Base-by-base conservation (phyloP, 2,329 filamentous ascomycete species). In the Paecilomyces variotii region DNA sequence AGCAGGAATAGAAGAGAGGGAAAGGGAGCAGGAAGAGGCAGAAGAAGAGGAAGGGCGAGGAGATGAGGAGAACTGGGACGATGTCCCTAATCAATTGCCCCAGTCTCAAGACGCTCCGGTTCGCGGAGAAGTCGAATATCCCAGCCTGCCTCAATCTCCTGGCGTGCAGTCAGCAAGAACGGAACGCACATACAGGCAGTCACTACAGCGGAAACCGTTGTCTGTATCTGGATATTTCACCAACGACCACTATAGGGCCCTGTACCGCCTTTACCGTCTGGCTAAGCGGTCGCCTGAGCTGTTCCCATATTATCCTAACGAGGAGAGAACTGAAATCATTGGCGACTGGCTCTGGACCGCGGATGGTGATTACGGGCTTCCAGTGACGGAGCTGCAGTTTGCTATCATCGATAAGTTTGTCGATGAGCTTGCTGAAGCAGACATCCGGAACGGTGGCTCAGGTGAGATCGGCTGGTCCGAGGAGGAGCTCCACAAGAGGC, bases 311-410 rank as follows among this genome's bases (percentile, higher is more conserved):
- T 64, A 70, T 39, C 63, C 74, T 28, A 65, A 68, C 9, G 63
- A 69, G 19, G 67, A 70, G 14, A 74, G 74, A 45, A 64, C 70
- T 50, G 67, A 70, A 27, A 75, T 77, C 57, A 68, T 77, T 54
- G 74, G 75, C 28, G 73, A 75, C 63, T 74, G 71, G 69, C 73
- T 76, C 53, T 76, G 71, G 71, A 76, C 74, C 2, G 75, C 73
- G 19, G 73, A 77, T 63, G 72, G 74, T 14, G 65, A 64, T 53
- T 71, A 76, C 60, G 72, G 74, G 53, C 70, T 75, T 3, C 72
- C 72, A 11, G 71, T 77, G 58, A 76, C 75, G 4, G 71, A 77
- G 63, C 68, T 70, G 10, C 75, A 77, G 56, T 73, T 77, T 62
- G 73, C 74, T 10, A 72, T 77, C 32, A 68, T 76, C 34, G 72